Percentiles rank a stretch among this genome's conserved stretches.
phyloP scores from a whole-genome alignment of 2,329 filamentous ascomycete genomes.

The Passalora sequoiae region DNA sequence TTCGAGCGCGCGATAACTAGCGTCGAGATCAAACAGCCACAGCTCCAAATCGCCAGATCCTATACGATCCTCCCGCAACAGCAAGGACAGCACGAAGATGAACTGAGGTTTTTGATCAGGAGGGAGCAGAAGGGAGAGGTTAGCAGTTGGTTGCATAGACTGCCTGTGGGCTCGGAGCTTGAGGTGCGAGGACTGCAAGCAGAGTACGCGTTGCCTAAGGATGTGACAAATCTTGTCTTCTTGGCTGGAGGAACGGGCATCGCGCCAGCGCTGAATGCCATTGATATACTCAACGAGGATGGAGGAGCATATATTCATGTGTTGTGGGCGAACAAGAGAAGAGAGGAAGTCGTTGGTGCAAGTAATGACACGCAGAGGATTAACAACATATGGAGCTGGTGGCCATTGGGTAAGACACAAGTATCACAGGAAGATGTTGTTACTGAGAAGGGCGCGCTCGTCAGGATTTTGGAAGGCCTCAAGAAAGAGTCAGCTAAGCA shows the following conservation, averaged over 20 bases:
- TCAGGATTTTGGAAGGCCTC: conserved; percentile 58
- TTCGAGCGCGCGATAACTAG: conserved; percentile 65
- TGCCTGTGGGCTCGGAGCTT: conserved; percentile 57
- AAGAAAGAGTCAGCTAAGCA: conserved; percentile 36
- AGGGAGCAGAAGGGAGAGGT: conserved; percentile 76
- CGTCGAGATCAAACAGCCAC: conserved; percentile 89
- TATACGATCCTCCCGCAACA: conserved; percentile 78
- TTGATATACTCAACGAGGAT: conserved; percentile 53
- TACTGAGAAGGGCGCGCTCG: conserved; percentile 47
- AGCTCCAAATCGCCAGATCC: conserved; percentile 82
- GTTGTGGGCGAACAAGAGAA: conserved; percentile 72
- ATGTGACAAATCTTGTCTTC: conserved; percentile 64
- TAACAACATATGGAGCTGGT: conserved; percentile 17
- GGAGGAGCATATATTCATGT: conserved; percentile 55
- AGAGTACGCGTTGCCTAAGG: conserved; percentile 55
- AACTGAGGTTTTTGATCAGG: conserved; percentile 71
- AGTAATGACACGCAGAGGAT: conserved; percentile 44
- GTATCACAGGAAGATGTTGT: conserved; percentile 1
- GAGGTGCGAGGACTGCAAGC: conserved; percentile 73
- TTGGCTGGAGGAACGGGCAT: conserved; percentile 90
- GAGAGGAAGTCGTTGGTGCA: conserved; percentile 61
- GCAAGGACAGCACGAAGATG: conserved; percentile 30
- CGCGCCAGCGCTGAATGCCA: conserved; percentile 74
- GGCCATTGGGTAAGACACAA: conserved; percentile 6
- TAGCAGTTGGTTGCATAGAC: conserved; percentile 68